Percentiles rank a stretch among this genome's conserved stretches.
Evolutionary conservation across 495 filamentous ascomycete genomes (phyloP).

Genomic region (Hypoxylon crocopeplum): DNA sequence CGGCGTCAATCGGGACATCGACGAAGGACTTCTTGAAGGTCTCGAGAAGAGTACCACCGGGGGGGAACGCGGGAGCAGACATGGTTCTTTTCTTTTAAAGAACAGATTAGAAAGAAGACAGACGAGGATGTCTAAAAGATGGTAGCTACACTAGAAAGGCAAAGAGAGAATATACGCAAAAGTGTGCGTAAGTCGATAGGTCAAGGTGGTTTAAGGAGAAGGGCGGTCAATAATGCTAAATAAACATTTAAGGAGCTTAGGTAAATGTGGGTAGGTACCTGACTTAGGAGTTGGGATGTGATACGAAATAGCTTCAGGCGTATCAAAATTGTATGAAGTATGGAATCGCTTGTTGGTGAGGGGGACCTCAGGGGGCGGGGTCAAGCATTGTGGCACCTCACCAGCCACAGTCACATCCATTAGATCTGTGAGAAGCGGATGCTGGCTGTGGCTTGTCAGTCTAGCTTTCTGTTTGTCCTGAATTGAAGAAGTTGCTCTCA

Average conservation of each 20-base stretch:
- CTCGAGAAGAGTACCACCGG: constrained; percentile 81
- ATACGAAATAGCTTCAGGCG: background rate
- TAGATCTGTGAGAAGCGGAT: no score
- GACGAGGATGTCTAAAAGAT: no score
- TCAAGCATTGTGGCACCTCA: background rate
- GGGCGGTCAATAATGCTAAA: constrained; percentile 26
- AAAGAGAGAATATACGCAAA: background rate
- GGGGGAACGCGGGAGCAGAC: constrained; percentile 54
- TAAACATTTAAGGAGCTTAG: background rate
- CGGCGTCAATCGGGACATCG: constrained; percentile 75
- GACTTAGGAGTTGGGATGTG: background rate
- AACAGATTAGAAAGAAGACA: background rate
- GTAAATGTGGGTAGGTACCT: background rate
- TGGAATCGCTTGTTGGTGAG: background rate
- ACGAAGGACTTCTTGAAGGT: constrained; percentile 82
- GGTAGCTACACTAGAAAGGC: no score
- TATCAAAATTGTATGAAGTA: no score
- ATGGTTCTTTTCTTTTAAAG: constrained; percentile 36
- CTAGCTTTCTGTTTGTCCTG: no score
- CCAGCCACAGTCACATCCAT: no score
- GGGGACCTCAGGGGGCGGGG: constrained; percentile 6
- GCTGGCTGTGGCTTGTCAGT: no score
- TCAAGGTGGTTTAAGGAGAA: constrained; percentile 1
- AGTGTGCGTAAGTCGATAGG: background rate
- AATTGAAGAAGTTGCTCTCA: no score